A percentile compares a stretch with the other conserved stretches of the same genome.
Evolutionary conservation across 2,329 filamentous ascomycete species (phyloP).

Genomic region (Nannizzia gypsea): DNA sequence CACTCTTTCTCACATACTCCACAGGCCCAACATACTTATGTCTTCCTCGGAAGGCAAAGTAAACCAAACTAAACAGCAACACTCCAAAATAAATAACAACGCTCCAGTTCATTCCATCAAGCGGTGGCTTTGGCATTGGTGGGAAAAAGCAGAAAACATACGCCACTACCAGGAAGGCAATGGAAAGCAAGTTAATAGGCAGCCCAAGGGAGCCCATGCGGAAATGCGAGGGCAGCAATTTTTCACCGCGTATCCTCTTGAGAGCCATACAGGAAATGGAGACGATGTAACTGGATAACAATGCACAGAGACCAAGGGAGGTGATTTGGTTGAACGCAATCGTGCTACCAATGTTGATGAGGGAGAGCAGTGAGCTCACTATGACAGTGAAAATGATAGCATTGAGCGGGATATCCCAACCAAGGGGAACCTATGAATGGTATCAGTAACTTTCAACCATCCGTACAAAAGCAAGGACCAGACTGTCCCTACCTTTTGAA

Average conservation of each 20-base stretch:
- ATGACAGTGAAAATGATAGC: constrained; percentile 37
- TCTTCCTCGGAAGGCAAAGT: constrained; percentile 26
- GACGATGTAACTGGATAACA: constrained; percentile 35
- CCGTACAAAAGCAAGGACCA: background rate
- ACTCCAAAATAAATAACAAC: constrained; percentile 33
- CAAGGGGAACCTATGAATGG: constrained; percentile 20
- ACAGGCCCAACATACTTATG: constrained; percentile 21
- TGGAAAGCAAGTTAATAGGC: constrained; percentile 8
- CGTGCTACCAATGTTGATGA: constrained; percentile 42
- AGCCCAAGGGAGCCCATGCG: constrained; percentile 28
- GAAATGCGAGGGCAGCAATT: constrained; percentile 35
- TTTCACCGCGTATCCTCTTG: constrained; percentile 30
- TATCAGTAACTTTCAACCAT: background rate
- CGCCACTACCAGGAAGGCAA: constrained; percentile 8
- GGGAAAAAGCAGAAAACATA: constrained; percentile 13
- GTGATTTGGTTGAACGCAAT: constrained; percentile 35
- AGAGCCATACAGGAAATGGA: constrained; percentile 37
- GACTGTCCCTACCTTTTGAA: constrained; percentile 12
- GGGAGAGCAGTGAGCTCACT: constrained; percentile 34
- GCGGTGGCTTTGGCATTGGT: background rate
- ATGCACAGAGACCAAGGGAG: constrained; percentile 31
- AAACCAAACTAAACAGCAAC: constrained; percentile 28
- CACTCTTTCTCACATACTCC: background rate
- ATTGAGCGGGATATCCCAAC: constrained; percentile 36
- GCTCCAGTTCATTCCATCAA: constrained; percentile 17